A percentile compares a stretch with the other conserved stretches of the same genome.
These are phyloP conservation scores for Septoria petroselini DNA, from an alignment of 2,329 filamentous ascomycete species.

Conservation along the genomic window DNA sequence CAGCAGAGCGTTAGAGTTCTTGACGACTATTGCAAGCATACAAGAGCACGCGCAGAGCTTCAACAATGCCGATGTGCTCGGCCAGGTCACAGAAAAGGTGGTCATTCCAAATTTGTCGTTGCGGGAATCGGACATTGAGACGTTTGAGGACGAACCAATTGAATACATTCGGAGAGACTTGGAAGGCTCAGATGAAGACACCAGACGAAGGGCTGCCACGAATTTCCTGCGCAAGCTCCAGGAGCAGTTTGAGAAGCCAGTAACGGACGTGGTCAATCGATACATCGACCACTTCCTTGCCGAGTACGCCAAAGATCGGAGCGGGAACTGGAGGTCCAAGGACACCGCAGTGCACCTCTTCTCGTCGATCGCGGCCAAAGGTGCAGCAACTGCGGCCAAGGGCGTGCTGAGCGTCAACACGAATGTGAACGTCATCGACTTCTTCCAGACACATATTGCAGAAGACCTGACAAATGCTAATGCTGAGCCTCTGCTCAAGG, in stretches of 20 bases:
- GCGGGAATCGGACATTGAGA: slow-evolving; percentile 87
- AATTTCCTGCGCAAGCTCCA: slow-evolving; percentile 89
- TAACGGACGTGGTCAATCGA: slow-evolving; percentile 80
- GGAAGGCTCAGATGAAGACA: slow-evolving; percentile 95
- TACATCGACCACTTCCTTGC: slow-evolving; percentile 83
- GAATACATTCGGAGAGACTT: slow-evolving; percentile 95
- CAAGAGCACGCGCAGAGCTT: slow-evolving; percentile 77
- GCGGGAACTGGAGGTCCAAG: slow-evolving; percentile 88
- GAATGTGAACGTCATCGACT: slow-evolving; percentile 77
- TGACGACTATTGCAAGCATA: slow-evolving; percentile 82
- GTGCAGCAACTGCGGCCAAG: slow-evolving; percentile 77
- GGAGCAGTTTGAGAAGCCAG: slow-evolving; percentile 79
- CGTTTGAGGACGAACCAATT: slow-evolving; percentile 98
- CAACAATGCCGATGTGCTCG: slow-evolving; percentile 74
- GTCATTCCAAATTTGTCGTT: slow-evolving; percentile 89
- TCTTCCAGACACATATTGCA: slow-evolving; percentile 90
- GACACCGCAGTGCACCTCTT: slow-evolving; percentile 98
- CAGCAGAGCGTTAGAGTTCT: slow-evolving; percentile 89
- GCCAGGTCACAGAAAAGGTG: slow-evolving; percentile 91
- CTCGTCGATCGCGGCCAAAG: slow-evolving; percentile 89
- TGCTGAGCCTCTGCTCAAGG: slow-evolving; percentile 82
- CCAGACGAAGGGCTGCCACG: slow-evolving; percentile 83
- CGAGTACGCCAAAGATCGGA: slow-evolving; percentile 65
- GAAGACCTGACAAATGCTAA: slow-evolving; percentile 73
- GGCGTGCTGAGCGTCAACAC: slow-evolving; percentile 85